phyloP scores from a whole-genome alignment of 2,329 filamentous ascomycete species.

The Diaporthe longicolla region DNA sequence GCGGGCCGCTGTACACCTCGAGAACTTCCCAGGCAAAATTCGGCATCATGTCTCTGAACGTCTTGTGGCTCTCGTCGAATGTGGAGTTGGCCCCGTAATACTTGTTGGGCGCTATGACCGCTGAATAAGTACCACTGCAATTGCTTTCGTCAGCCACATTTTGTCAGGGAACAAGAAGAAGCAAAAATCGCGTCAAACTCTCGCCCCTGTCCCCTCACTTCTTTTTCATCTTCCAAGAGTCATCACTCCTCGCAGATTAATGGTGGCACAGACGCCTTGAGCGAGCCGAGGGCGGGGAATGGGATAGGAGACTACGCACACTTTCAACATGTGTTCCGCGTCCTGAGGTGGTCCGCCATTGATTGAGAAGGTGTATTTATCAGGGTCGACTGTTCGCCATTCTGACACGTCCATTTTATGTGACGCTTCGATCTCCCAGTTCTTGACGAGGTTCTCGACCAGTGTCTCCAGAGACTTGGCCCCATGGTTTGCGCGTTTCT shows the following conservation, averaged over 20 bases:
- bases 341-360: slow-evolving; percentile 71
- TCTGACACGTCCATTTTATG: slow-evolving; percentile 74
- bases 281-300: neutral
- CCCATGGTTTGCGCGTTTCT: slow-evolving; percentile 68
- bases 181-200: slow-evolving; percentile 1
- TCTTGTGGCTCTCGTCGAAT: slow-evolving; percentile 76
- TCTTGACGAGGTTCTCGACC: slow-evolving; percentile 79
- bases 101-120: slow-evolving; percentile 73
- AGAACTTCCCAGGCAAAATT: slow-evolving; percentile 80
- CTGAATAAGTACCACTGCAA: slow-evolving; percentile 70
- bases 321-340: slow-evolving; percentile 75
- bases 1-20: slow-evolving; percentile 76
- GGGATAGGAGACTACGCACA: slow-evolving; percentile 56
- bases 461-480: slow-evolving; percentile 70
- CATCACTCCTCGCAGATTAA: neutral
- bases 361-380: slow-evolving; percentile 73
- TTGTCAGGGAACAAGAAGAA: slow-evolving; percentile 14
- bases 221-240: neutral
- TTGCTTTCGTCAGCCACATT: slow-evolving; percentile 23
- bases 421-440: slow-evolving; percentile 80
- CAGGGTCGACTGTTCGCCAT: slow-evolving; percentile 75
- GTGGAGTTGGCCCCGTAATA: slow-evolving; percentile 69
- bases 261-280: neutral
- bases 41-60: slow-evolving; percentile 81
- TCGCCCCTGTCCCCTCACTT: neutral